These are phyloP conservation scores for Phytophthora colocasiae DNA, from an alignment of 352 stramenopile genomes.

Conservation along the genomic window DNA sequence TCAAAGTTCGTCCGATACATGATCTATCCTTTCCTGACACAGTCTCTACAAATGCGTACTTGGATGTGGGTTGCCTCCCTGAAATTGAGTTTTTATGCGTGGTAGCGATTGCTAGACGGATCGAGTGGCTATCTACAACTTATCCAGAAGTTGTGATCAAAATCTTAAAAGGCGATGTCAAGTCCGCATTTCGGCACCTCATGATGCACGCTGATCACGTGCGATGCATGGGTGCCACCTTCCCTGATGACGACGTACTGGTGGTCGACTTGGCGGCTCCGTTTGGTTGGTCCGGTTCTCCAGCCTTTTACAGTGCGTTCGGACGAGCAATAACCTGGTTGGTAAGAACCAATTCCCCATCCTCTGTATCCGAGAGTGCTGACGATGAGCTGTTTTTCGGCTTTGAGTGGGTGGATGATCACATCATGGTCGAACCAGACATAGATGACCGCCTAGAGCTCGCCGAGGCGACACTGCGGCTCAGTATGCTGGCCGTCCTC, in stretches of 20 bases:
- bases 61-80: background rate
- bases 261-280: conserved; percentile 24
- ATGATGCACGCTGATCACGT: conserved; percentile 18
- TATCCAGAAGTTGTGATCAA: background rate
- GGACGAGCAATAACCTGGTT: conserved; percentile 21
- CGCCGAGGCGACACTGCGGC: conserved; percentile 14
- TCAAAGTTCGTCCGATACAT: conserved; percentile 13
- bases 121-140: background rate
- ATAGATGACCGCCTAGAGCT: conserved; percentile 1
- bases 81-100: conserved; percentile 15
- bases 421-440: conserved; percentile 37
- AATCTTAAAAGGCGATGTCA: conserved; percentile 30
- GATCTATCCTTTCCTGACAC: background rate
- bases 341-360: conserved; percentile 17
- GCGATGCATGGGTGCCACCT: conserved; percentile 18
- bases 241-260: conserved; percentile 13
- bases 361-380: background rate
- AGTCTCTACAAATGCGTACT: conserved; percentile 11
- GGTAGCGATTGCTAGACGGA: conserved; percentile 5
- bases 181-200: conserved; percentile 18
- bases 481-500: conserved; percentile 30
- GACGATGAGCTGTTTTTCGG: conserved; percentile 29
- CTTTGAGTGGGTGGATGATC: conserved; percentile 41
- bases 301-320: conserved; percentile 20
- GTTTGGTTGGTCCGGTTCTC: conserved; percentile 23